phyloP scores from a whole-genome alignment of 192 early-diverging fungal species.

The Rhizoclosmatium globosum region DNA sequence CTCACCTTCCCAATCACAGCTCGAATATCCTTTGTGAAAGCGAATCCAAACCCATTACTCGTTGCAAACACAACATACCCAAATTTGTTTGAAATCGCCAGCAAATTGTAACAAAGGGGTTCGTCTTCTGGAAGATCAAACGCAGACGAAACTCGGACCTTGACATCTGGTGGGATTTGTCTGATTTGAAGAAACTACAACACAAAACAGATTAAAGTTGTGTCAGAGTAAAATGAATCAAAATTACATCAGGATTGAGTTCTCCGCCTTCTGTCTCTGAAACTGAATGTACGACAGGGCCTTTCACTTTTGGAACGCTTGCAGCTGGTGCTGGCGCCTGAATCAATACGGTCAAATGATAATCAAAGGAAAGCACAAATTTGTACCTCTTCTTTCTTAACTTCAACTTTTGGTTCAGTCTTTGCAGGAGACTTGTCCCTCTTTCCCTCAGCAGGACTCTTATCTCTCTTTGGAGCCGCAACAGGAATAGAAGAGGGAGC shows the following conservation, averaged over 20 bases:
- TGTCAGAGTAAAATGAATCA: not conserved
- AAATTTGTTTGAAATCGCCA: slow-evolving; percentile 39
- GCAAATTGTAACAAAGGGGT: slow-evolving; percentile 11
- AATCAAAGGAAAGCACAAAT: no score
- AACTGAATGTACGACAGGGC: not conserved
- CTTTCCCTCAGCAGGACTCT: not conserved
- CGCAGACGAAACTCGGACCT: slow-evolving; percentile 4
- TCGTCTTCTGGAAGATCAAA: not conserved
- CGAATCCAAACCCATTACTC: slow-evolving; percentile 27
- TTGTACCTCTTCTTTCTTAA: no score
- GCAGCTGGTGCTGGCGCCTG: no score
- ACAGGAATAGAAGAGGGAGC: not conserved
- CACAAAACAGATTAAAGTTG: not conserved
- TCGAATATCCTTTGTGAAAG: slow-evolving; percentile 23
- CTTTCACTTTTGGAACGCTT: no score
- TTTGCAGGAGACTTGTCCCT: not conserved
- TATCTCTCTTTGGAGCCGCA: not conserved
- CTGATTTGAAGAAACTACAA: slow-evolving; percentile 1
- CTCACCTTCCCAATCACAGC: not conserved
- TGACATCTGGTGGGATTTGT: slow-evolving; percentile 6
- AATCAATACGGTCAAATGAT: no score
- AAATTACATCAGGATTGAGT: not conserved
- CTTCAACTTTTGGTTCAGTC: not conserved
- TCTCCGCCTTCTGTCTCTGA: not conserved
- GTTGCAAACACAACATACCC: slow-evolving; percentile 34